These are phyloP conservation scores for Saturnispora sekii DNA, from an alignment of 805 yeast genomes.

Conservation along the genomic window DNA sequence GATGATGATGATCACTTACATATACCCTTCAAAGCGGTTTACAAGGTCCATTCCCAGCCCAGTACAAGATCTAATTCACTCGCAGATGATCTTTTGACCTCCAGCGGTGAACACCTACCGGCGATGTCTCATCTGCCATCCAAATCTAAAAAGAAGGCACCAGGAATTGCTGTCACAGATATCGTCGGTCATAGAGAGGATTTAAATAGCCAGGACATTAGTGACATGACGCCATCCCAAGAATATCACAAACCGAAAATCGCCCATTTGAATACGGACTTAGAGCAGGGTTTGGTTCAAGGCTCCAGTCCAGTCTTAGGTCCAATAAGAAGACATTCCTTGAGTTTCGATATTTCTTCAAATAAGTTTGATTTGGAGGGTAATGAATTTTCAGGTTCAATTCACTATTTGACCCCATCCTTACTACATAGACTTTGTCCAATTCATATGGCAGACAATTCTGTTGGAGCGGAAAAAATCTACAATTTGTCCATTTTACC, in stretches of 20 bases:
- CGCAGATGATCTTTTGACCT: not conserved
- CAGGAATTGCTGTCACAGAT: slow-evolving; percentile 6
- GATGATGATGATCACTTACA: not conserved
- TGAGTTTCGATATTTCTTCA: slow-evolving; percentile 1
- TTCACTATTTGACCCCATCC: slow-evolving; percentile 6
- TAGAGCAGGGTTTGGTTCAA: not conserved
- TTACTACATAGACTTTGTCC: slow-evolving; percentile 9
- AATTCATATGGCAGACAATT: slow-evolving; percentile 4
- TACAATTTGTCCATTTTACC: slow-evolving; percentile 21
- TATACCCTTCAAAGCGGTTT: not conserved
- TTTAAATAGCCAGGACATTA: not conserved
- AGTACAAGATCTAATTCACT: not conserved
- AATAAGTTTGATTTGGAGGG: not conserved
- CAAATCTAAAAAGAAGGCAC: slow-evolving; percentile 2
- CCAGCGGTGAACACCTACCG: too few species aligned
- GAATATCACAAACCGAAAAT: not conserved
- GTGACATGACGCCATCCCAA: not conserved
- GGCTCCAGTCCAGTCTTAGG: not conserved
- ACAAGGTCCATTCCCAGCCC: slow-evolving; percentile 1
- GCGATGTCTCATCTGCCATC: not conserved
- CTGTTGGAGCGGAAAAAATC: slow-evolving; percentile 15
- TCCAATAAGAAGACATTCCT: not conserved
- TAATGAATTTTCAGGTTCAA: slow-evolving; percentile 1
- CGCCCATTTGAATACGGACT: not conserved
- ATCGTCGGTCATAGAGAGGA: not conserved